phyloP scores from a whole-genome alignment of 768 basidiomycete species.

The Calocera cornea region DNA sequence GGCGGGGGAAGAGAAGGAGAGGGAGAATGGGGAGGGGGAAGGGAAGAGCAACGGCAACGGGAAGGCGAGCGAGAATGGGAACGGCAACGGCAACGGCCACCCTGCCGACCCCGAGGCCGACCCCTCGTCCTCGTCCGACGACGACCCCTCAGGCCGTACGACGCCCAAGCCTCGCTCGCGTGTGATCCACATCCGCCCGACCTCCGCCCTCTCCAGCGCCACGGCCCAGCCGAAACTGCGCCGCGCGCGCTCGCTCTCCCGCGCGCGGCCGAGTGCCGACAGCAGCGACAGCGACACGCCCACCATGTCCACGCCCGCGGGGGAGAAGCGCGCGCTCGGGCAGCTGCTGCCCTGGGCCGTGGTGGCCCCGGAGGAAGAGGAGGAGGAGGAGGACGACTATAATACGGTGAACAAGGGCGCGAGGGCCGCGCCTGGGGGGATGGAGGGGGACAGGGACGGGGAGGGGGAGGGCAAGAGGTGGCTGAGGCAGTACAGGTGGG shows the following conservation, averaged over 20 bases:
- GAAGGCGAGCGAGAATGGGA: conserved; percentile 17
- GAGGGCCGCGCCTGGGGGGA: background rate
- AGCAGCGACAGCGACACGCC: background rate
- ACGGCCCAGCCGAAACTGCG: conserved; percentile 24
- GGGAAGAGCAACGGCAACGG: conserved; percentile 15
- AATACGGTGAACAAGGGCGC: too few relatives aligned
- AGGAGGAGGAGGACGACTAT: background rate
- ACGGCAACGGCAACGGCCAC: conserved; percentile 3
- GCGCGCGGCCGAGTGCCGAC: conserved; percentile 23
- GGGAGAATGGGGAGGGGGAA: conserved; percentile 16
- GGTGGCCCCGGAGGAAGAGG: background rate
- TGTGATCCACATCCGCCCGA: conserved; percentile 48
- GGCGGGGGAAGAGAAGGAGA: conserved; percentile 17
- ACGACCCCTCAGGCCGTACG: conserved; percentile 1
- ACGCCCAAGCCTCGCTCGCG: conserved; percentile 27
- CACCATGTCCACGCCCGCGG: background rate
- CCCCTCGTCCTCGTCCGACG: conserved; percentile 12
- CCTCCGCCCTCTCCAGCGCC: conserved; percentile 34
- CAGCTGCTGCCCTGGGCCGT: background rate
- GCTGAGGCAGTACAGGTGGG: conserved; percentile 72
- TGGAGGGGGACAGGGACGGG: background rate
- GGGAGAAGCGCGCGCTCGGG: background rate
- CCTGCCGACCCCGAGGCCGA: conserved; percentile 27
- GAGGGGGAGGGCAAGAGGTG: background rate
- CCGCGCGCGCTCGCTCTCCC: conserved; percentile 20